Percentiles rank a stretch among this genome's conserved stretches.
Conservation (phyloP, 169 alveolate genomes). For the Eimeria nieschulzi region DNA sequence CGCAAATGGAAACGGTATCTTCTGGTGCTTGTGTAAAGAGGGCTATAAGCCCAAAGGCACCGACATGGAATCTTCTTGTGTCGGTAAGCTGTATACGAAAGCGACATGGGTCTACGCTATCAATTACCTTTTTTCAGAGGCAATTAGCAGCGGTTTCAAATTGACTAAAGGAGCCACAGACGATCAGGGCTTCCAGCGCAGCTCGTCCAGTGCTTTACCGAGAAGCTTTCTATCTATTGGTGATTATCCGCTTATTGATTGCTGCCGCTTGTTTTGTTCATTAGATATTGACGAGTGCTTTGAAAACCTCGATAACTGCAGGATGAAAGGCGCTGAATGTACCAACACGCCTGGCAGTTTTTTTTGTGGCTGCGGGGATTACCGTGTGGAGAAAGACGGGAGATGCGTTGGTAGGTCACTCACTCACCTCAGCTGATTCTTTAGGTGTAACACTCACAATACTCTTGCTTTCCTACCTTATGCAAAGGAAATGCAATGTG, state of each 20-base stretch:
- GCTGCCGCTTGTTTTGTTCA: not conserved
- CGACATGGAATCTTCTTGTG: slow-evolving; percentile 23
- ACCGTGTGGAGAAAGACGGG: slow-evolving; percentile 37
- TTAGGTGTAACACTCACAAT: too few relatives aligned
- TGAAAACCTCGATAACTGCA: slow-evolving; percentile 41
- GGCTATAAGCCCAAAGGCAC: slow-evolving; percentile 40
- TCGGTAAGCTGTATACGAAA: not conserved
- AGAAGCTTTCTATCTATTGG: too few relatives aligned
- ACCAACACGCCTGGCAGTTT: slow-evolving; percentile 60
- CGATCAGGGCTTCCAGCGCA: too few relatives aligned
- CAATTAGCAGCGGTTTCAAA: too few relatives aligned
- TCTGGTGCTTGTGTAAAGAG: slow-evolving; percentile 47
- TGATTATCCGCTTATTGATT: too few relatives aligned
- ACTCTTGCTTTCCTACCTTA: too few relatives aligned
- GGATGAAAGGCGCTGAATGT: slow-evolving; percentile 44
- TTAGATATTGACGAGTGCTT: slow-evolving; percentile 61
- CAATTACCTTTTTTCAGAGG: too few relatives aligned
- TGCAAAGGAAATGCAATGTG: too few relatives aligned
- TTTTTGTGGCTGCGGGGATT: slow-evolving; percentile 49
- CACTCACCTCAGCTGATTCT: too few relatives aligned
- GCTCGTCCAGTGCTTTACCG: too few relatives aligned
- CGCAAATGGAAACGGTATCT: slow-evolving; percentile 2
- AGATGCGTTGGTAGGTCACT: slow-evolving; percentile 33
- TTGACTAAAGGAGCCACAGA: too few relatives aligned
- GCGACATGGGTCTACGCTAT: too few relatives aligned